Conservation (phyloP, 2,329 filamentous ascomycete genomes). For the Colletotrichum gloeosporioides region DNA sequence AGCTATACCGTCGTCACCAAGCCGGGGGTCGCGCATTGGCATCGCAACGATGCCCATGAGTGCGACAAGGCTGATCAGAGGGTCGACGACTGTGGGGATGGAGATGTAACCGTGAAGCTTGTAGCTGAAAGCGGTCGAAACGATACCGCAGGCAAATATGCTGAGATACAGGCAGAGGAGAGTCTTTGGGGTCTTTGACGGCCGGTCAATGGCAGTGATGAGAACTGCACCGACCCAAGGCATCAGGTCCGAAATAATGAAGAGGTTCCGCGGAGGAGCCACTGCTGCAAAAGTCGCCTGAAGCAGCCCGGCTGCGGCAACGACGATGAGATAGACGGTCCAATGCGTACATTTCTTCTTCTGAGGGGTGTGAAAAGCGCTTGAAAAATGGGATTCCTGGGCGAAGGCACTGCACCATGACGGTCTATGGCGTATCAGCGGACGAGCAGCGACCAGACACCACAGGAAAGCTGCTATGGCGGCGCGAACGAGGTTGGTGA, state of each 20-base stretch:
- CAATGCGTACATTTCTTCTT: slow-evolving; percentile 42
- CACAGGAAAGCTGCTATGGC: slow-evolving; percentile 34
- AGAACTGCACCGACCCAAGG: slow-evolving; percentile 45
- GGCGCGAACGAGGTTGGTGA: slow-evolving; percentile 29
- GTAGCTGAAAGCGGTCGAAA: slow-evolving; percentile 30
- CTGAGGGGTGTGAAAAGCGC: slow-evolving; percentile 13
- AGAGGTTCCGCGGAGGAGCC: slow-evolving; percentile 29
- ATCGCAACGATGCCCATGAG: slow-evolving; percentile 57
- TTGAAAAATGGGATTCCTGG: slow-evolving; percentile 34
- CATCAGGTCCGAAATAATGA: slow-evolving; percentile 36
- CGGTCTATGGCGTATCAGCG: slow-evolving; percentile 35
- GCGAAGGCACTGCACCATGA: slow-evolving; percentile 50
- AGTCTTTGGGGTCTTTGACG: slow-evolving; percentile 45
- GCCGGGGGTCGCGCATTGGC: slow-evolving; percentile 69
- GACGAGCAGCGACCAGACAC: slow-evolving; percentile 30
- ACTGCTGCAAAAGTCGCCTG: slow-evolving; percentile 36
- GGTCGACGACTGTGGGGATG: slow-evolving; percentile 27
- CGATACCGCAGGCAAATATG: slow-evolving; percentile 35
- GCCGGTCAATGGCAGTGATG: slow-evolving; percentile 41
- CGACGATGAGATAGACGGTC: slow-evolving; percentile 38
- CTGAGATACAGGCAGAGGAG: slow-evolving; percentile 43
- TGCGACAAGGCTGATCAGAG: slow-evolving; percentile 27
- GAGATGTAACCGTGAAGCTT: slow-evolving; percentile 22
- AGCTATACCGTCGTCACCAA: slow-evolving; percentile 64
- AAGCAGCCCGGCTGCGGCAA: slow-evolving; percentile 39